These are phyloP conservation scores for Eucalyptus cloeziana DNA, from an alignment of 345 rosid genomes.

Conservation along the genomic window DNA sequence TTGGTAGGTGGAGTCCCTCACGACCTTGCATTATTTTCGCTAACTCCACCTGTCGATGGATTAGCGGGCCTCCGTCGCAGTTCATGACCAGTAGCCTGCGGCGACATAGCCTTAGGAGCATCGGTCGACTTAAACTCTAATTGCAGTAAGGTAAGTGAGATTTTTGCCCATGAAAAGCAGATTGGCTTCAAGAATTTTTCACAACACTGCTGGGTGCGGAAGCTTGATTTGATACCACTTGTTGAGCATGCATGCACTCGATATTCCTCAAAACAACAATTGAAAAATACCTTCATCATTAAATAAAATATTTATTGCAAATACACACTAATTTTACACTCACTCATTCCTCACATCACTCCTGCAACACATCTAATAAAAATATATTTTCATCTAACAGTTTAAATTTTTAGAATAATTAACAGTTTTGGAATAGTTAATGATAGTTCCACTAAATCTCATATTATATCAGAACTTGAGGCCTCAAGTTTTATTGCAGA, in stretches of 20 bases:
- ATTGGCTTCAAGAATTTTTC: background rate
- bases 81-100: background rate
- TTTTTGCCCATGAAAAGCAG: background rate
- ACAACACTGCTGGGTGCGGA: background rate
- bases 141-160: background rate
- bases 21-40: slow-evolving; percentile 25
- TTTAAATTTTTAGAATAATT: background rate
- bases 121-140: background rate
- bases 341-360: background rate
- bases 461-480: background rate
- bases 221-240: background rate
- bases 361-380: no score
- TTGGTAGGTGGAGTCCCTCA: background rate
- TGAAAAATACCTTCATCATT: background rate
- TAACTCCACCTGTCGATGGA: slow-evolving; percentile 34
- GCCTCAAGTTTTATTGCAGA: fast-evolving
- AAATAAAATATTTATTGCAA: background rate
- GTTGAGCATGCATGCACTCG: background rate
- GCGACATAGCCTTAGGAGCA: background rate
- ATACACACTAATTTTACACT: background rate
- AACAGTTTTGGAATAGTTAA: background rate
- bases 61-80: slow-evolving; percentile 23
- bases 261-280: background rate
- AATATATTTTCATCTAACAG: background rate
- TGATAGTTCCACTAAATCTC: background rate